A percentile compares a stretch with the other conserved stretches of the same genome.
Evolutionary conservation across 2,329 filamentous ascomycete species (phyloP).

Genomic region (Colletotrichum sp.): DNA sequence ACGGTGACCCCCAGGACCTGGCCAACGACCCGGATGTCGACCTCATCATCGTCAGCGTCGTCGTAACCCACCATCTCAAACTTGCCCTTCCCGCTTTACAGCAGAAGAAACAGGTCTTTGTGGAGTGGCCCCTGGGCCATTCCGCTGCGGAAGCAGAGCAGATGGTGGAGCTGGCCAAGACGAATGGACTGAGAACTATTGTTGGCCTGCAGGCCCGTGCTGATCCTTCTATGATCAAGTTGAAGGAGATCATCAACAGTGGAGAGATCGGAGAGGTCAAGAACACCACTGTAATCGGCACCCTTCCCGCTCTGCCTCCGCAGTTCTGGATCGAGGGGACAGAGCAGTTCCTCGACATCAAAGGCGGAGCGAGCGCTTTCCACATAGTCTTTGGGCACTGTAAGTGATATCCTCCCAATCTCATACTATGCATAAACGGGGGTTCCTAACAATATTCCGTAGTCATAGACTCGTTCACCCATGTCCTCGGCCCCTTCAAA

Average conservation of each 20-base stretch:
- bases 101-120: slow-evolving; percentile 56
- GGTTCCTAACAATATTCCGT: not conserved
- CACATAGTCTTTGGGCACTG: slow-evolving; percentile 32
- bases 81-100: slow-evolving; percentile 49
- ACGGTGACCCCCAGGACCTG: slow-evolving; percentile 53
- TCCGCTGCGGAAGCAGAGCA: slow-evolving; percentile 45
- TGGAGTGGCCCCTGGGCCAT: slow-evolving; percentile 61
- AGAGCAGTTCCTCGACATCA: slow-evolving; percentile 26
- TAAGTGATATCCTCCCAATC: slow-evolving; percentile 12
- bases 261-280: slow-evolving; percentile 38
- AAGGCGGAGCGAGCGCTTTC: slow-evolving; percentile 25
- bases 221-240: slow-evolving; percentile 39
- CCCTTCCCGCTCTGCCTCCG: not conserved
- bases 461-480: slow-evolving; percentile 36
- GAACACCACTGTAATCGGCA: not conserved
- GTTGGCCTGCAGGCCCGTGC: slow-evolving; percentile 52
- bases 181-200: slow-evolving; percentile 44
- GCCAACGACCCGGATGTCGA: slow-evolving; percentile 55
- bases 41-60: slow-evolving; percentile 57
- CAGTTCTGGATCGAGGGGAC: slow-evolving; percentile 23
- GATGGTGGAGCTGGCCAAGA: slow-evolving; percentile 41
- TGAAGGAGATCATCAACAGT: slow-evolving; percentile 43
- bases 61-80: slow-evolving; percentile 56
- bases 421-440: rapidly evolving
- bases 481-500: slow-evolving; percentile 35